phyloP scores from a whole-genome alignment of 2,329 filamentous ascomycete species.

The Xylaria sp. region DNA sequence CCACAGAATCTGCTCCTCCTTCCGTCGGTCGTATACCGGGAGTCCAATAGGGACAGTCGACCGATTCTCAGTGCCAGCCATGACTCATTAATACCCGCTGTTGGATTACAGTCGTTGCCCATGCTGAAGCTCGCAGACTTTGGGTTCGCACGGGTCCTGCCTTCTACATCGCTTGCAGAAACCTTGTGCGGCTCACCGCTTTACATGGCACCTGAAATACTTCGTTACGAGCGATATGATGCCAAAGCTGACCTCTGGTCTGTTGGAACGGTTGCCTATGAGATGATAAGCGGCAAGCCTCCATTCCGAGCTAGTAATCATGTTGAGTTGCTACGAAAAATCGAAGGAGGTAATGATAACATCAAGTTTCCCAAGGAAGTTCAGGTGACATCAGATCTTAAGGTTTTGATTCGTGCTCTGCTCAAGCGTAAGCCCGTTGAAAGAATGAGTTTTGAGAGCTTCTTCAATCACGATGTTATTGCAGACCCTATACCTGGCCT shows the following conservation, averaged over 20 bases:
- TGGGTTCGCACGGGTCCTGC: conserved; percentile 93
- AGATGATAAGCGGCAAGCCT: conserved; percentile 90
- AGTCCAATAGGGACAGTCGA: conserved; percentile 63
- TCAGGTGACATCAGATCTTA: conserved; percentile 75
- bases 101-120: conserved; percentile 82
- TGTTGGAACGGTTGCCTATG: conserved; percentile 91
- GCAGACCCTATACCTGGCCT: conserved; percentile 78
- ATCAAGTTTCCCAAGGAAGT: conserved; percentile 82
- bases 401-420: conserved; percentile 77
- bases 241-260: conserved; percentile 98
- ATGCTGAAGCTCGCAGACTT: conserved; percentile 99
- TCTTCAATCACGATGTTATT: conserved; percentile 79
- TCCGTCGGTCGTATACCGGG: conserved; percentile 75
- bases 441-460: conserved; percentile 82
- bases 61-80: conserved; percentile 79
- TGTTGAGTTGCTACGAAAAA: conserved; percentile 89
- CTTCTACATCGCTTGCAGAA: conserved; percentile 89
- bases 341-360: conserved; percentile 84
- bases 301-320: conserved; percentile 94
- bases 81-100: conserved; percentile 79
- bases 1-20: conserved; percentile 94
- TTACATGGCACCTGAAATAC: conserved; percentile 98
- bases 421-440: conserved; percentile 87
- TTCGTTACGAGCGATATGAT: conserved; percentile 96
- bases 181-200: conserved; percentile 95